Evolutionary conservation across 352 stramenopile species (phyloP), one percentile per base, ranked within the genome.

Genomic region (Globisporangium cederbergense): DNA sequence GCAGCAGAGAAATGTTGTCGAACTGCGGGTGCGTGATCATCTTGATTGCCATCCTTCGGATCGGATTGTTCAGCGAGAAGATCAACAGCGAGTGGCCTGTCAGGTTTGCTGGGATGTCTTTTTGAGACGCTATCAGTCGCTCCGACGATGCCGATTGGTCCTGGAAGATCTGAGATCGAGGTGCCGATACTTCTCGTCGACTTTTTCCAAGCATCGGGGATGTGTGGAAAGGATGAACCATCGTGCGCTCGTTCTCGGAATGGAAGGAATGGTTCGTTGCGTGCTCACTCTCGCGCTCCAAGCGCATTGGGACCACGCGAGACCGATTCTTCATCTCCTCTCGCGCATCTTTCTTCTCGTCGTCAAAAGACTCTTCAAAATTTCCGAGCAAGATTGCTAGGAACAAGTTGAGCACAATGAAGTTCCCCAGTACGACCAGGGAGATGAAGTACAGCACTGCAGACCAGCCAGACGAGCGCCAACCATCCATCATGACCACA

Each of bases 361-460:
- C 77, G 16, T 90, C 78, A 53, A 76, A 84, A 2, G 78, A 81
- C 45, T 85, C 78, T 40, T 93, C 85, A 66, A 98, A 97, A 56
- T 96, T 93, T 6, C 75, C 78, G 4, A 98, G 76, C 43, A 98
- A 73, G 60, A 98, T 97, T 1, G 91, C 92, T 1, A 97, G 75
- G 62, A 98, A 97, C 14, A 98, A 69, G 65, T 97, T 98, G 14
- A 98, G 70, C 43, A 97, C 75, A 38, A 97, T 92, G 68, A 97
- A 97, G 18, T 91, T 84, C 30, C 89, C 93, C 11, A 98, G 49
- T 1, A 98, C 72, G 40, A 98, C 72, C 20, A 97, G 66, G 11
- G 81, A 89, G 28, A 95, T 59, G 51, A 95, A 95, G 65, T 97
- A 98, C 32, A 93, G 14, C 40, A 79, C 74, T 3, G 78, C 71